Conservation (phyloP, 1,284 basidiomycete genomes). For the Cutaneotrichosporon daszewskae region DNA sequence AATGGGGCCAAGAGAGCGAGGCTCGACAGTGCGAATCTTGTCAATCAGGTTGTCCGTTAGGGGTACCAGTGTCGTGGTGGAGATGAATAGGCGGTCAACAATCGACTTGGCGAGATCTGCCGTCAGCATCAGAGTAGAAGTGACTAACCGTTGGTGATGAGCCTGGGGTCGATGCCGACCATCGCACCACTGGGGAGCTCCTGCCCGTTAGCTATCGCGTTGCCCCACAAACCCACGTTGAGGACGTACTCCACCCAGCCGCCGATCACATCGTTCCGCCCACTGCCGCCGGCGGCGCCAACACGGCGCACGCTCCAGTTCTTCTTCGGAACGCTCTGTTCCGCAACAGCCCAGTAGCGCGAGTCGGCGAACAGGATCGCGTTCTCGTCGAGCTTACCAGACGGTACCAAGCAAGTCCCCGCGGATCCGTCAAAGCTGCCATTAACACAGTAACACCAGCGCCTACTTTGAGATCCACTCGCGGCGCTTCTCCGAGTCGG, state of each 20-base stretch:
- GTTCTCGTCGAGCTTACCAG: conserved; percentile 53
- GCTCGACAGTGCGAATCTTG: conserved; percentile 67
- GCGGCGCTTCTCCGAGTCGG: conserved; percentile 70
- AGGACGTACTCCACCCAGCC: conserved; percentile 75
- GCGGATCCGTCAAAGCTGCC: conserved; percentile 76
- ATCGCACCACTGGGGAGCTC: conserved; percentile 55
- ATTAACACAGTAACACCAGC: background rate
- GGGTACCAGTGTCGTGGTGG: conserved; percentile 59
- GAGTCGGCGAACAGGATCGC: conserved; percentile 70
- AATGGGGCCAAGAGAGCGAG: conserved; percentile 63
- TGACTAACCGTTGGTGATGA: conserved; percentile 62
- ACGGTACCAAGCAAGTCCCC: conserved; percentile 71
- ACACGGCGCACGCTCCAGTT: conserved; percentile 67
- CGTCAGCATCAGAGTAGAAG: conserved; percentile 4
- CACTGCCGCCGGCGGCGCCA: conserved; percentile 53
- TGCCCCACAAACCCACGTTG: conserved; percentile 44
- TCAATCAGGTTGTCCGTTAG: conserved; percentile 71
- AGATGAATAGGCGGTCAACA: conserved; percentile 47
- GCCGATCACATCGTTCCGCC: conserved; percentile 48
- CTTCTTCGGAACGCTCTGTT: conserved; percentile 64
- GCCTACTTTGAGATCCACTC: conserved; percentile 75
- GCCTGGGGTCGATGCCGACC: conserved; percentile 83
- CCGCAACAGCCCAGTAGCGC: conserved; percentile 82
- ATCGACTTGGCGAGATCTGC: conserved; percentile 22
- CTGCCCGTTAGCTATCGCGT: conserved; percentile 34